Evolutionary conservation across 306 rosid species (phyloP).

Genomic region (Cucurbita ficifolia): DNA sequence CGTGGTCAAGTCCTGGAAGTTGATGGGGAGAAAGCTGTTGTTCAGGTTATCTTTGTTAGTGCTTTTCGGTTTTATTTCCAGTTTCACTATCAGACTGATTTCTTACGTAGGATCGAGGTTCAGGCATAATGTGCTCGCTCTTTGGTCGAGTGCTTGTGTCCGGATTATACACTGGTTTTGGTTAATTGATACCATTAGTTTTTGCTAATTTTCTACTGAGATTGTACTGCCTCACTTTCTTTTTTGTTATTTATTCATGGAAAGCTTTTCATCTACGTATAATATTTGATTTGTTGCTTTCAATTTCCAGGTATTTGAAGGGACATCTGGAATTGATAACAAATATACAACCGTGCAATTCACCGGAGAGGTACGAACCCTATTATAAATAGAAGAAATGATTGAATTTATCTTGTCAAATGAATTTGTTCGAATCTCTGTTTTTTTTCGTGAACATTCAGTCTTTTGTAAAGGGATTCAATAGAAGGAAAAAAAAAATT

Average conservation of each 20-base stretch:
- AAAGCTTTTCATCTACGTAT: neutral
- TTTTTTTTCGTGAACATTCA: neutral
- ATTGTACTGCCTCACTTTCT: neutral
- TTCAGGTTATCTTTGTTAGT: slow-evolving; percentile 41
- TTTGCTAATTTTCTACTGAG: neutral
- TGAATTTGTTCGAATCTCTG: neutral
- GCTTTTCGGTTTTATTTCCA: neutral
- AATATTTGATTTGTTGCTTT: neutral
- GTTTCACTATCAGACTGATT: neutral
- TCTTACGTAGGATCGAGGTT: neutral
- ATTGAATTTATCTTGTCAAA: neutral
- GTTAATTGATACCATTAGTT: neutral
- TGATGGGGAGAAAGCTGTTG: slow-evolving; percentile 97
- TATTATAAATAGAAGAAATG: neutral
- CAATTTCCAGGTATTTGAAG: slow-evolving; percentile 76
- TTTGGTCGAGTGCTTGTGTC: neutral
- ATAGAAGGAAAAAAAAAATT: neutral
- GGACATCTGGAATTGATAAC: slow-evolving; percentile 98
- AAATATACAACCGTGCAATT: slow-evolving; percentile 94
- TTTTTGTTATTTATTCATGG: neutral
- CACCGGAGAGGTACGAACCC: slow-evolving; percentile 81
- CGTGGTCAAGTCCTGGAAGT: slow-evolving; percentile 99
- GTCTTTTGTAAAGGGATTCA: neutral
- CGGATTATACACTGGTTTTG: neutral
- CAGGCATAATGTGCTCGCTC: neutral